Evolutionary conservation across 108 stramenopile genomes (phyloP), one percentile per base, ranked within the genome.

Genomic region (Skeletonema costatum): DNA sequence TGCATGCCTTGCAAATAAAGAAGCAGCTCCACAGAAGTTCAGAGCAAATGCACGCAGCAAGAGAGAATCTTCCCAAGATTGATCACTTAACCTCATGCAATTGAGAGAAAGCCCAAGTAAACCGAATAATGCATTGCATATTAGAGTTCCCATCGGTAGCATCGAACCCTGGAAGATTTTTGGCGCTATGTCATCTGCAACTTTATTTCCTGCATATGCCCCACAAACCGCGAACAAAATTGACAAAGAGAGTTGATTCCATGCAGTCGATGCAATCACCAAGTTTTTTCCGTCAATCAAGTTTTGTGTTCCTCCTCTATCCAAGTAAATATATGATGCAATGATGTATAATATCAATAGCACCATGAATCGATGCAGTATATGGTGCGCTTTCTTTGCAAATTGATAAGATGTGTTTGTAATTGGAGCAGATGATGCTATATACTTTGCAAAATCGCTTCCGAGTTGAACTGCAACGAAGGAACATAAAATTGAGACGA

Each of bases 1-100:
- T 39, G 73, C 68, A 67, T 81, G 80, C 16, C 74, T 68, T 33
- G 74, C 69, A 44, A 81, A 81, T 16, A 69, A 42, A n/a, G 80
- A 81, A 11, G 80, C 80, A 41, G 64, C 74, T 3, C 80, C 80
- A 56, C 80, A 81, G 44, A 75, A 81, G 46, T 75, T 81, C 9
- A 71, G 35, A 35, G 74, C 42, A 58, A 81, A 81, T 33, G 66
- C 74, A 39, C 64, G 61, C 25, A 81, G 32, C 10, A 66, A 0
- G 19, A 81, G 62, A 1, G 74, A 81, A 30, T 75, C 58, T 38
- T 13, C 68, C 74, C 74, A 75, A 16, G 70, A 71, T 38, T 63
- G 50, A 35, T 75, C 60, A 12, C 59, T 65, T 29, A 60, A 33
- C 56, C 41, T 64, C 64, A 75, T 65, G 36, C 53, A 13, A 33